Percentiles rank a stretch among this genome's conserved stretches.
These are phyloP conservation scores for Pyrus communis DNA, from an alignment of 306 rosid genomes.

Conservation along the genomic window DNA sequence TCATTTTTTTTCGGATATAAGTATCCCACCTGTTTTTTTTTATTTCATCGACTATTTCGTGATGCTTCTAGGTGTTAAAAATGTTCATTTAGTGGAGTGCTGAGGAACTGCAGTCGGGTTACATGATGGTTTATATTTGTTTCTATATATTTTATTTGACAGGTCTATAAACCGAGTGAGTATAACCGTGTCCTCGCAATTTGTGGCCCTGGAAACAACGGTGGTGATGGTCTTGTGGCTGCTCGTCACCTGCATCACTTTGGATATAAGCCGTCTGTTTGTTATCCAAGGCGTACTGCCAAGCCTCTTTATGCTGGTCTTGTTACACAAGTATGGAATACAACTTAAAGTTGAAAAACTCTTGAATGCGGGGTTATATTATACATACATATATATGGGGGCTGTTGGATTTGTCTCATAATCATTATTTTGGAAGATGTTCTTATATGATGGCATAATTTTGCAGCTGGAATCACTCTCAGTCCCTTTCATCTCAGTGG, in stretches of 20 bases:
- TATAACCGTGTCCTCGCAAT: constrained; percentile 61
- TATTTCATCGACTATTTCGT: neutral
- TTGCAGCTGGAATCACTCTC: constrained; percentile 81
- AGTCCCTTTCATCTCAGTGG: constrained; percentile 73
- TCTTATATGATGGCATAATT: constrained; percentile 31
- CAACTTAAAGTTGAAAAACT: neutral
- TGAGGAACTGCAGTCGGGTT: neutral
- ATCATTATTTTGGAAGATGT: neutral
- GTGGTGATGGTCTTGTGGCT: constrained; percentile 95
- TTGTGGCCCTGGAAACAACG: constrained; percentile 98
- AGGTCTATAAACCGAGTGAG: constrained; percentile 73
- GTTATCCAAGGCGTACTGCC: constrained; percentile 80
- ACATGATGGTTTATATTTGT: constrained; percentile 1
- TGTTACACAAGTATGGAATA: constrained; percentile 72
- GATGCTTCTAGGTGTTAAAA: neutral
- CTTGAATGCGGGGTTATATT: constrained; percentile 6
- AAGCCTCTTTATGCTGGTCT: constrained; percentile 81
- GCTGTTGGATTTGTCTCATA: neutral
- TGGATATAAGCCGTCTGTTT: constrained; percentile 67
- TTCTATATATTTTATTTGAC: constrained; percentile 2
- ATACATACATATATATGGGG: neutral
- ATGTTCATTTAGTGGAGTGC: neutral
- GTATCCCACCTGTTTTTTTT: no score
- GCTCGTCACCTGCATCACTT: constrained; percentile 90
- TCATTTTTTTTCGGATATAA: no score